Evolutionary conservation across 192 early-diverging fungal species (phyloP).

Genomic region (Glomus cerebriforme): DNA sequence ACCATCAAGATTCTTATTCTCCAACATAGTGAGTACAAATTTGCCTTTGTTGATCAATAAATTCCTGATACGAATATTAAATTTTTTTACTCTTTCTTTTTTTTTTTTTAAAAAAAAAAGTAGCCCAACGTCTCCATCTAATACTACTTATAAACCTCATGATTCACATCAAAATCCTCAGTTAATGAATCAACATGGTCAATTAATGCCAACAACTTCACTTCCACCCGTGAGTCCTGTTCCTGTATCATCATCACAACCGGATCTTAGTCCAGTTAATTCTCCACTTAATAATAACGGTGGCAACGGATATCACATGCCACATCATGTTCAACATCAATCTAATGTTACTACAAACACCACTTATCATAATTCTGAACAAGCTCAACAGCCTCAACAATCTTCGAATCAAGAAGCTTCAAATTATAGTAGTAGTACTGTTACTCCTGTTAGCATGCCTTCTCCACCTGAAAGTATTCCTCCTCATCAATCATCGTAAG

Average conservation of each 20-base stretch:
- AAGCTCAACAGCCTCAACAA: conserved; percentile 24
- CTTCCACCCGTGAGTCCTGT: conserved; percentile 25
- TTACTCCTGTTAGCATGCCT: conserved; percentile 22
- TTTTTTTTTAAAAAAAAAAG: background rate
- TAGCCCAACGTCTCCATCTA: conserved; percentile 5
- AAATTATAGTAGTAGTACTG: conserved; percentile 20
- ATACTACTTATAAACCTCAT: conserved; percentile 6
- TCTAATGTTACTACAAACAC: background rate
- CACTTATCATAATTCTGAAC: conserved; percentile 30
- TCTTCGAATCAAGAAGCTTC: conserved; percentile 22
- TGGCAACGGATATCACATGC: conserved; percentile 27
- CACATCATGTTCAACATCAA: conserved; percentile 27
- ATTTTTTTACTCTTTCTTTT: background rate
- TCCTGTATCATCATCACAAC: background rate
- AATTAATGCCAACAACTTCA: conserved; percentile 23
- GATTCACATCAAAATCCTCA: conserved; percentile 1
- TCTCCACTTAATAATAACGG: conserved; percentile 11
- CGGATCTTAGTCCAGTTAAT: conserved; percentile 26
- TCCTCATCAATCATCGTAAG: conserved; percentile 18
- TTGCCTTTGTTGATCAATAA: background rate
- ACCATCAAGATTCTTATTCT: conserved; percentile 10
- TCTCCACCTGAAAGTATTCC: conserved; percentile 30
- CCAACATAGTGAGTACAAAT: conserved; percentile 19
- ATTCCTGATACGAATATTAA: background rate
- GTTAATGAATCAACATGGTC: conserved; percentile 17